Percentiles rank a stretch among this genome's conserved stretches.
These are phyloP conservation scores for Xylariaceae sp. DNA, from an alignment of 2,329 filamentous ascomycete genomes.

Conservation along the genomic window DNA sequence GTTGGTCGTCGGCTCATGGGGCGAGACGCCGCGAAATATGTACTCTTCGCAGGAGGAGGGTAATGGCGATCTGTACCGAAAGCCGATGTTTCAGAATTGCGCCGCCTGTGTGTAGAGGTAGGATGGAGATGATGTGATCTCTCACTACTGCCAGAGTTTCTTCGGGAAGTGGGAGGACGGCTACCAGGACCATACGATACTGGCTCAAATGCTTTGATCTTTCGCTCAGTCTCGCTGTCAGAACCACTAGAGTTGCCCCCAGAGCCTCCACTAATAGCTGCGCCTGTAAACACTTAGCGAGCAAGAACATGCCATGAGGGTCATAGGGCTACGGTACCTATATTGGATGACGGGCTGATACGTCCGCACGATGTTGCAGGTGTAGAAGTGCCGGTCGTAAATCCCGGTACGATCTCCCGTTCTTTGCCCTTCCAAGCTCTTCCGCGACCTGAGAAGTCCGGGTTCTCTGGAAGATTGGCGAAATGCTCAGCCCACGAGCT, in stretches of 20 bases:
- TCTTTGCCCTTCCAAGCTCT: constrained; percentile 23
- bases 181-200: constrained; percentile 9
- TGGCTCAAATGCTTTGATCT: constrained; percentile 10
- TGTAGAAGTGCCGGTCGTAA: constrained; percentile 9
- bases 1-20: constrained; percentile 14
- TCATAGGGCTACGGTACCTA: constrained; percentile 19
- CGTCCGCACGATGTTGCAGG: constrained; percentile 12
- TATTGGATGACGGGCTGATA: constrained; percentile 14
- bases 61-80: constrained; percentile 19
- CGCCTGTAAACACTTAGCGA: constrained; percentile 13
- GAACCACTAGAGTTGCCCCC: constrained; percentile 13
- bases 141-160: constrained; percentile 14
- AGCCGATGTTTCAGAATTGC: constrained; percentile 9
- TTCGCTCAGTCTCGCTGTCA: constrained; percentile 19
- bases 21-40: constrained; percentile 23
- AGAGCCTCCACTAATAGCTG: constrained; percentile 8
- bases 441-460: constrained; percentile 13
- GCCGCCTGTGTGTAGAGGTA: constrained; percentile 12
- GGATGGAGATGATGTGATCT: constrained; percentile 19
- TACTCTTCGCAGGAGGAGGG: constrained; percentile 21
- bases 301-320: constrained; percentile 7
- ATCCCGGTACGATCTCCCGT: constrained; percentile 13
- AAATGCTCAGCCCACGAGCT: constrained; percentile 17
- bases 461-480: constrained; percentile 11
- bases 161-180: constrained; percentile 12